Base-by-base conservation (phyloP, 495 filamentous ascomycete genomes). In the Massariosphaeria phaeospora region DNA sequence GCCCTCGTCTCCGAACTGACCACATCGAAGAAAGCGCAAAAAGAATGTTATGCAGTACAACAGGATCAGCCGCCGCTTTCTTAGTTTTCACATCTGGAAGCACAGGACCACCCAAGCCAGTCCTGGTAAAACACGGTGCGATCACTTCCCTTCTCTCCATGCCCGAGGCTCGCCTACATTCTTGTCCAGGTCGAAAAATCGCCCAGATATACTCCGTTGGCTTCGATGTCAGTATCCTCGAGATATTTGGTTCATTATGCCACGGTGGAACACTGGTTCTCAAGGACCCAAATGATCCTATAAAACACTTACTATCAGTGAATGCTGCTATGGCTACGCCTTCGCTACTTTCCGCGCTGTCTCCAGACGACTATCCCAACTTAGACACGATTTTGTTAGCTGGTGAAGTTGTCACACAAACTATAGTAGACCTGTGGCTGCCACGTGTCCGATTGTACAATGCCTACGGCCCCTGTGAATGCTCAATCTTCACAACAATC, bases 31-130 rank as follows among this genome's bases (percentile, higher is more conserved):
- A n/a, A n/a, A n/a, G n/a, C n/a, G n/a, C n/a, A n/a, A n/a, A n/a
- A n/a, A n/a, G n/a, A n/a, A n/a, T n/a, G n/a, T n/a, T n/a, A n/a
- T n/a, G n/a, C n/a, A n/a, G n/a, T n/a, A n/a, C n/a, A n/a, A n/a
- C n/a, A n/a, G n/a, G n/a, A n/a, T n/a, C 46, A 26, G 47, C 55
- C 21, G 23, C 41, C 7, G 63, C 59, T 1, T 72, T 58, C 33
- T 34, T 68, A 18, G 73, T 78, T 18, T 79, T 77, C 57, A 79
- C 76, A 6, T 76, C 73, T 15, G 77, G 77, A 2, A 73, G 69
- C 15, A 79, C 76, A 0, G 75, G 76, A 0, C 72, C 65, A 10
- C 76, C 76, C 0, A 79, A 79, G 58, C 77, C 75, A 3, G 78
- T 81, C 9, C 57, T 72, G 3, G 66, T 79, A 0, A 69, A 67